Conservation (phyloP, 2,329 filamentous ascomycete genomes). For the Talaromyces sp. region DNA sequence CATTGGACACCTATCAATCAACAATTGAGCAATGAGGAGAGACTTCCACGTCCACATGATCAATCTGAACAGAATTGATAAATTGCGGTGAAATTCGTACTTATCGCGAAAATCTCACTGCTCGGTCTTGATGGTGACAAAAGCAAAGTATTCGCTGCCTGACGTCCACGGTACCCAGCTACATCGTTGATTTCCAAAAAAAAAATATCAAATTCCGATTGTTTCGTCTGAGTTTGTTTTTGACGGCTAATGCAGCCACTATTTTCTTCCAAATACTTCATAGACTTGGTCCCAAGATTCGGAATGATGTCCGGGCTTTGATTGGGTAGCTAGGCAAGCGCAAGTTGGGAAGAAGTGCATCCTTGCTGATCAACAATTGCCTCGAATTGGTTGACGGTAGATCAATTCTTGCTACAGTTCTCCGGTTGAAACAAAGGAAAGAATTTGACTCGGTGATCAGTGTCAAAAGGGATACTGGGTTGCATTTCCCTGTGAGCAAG, state of each 20-base stretch:
- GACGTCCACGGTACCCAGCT: not conserved
- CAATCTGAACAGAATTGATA: not conserved
- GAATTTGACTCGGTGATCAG: not conserved
- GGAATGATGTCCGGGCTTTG: conserved; percentile 23
- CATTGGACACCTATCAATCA: not conserved
- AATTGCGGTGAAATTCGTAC: not conserved
- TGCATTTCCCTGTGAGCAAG: conserved; percentile 19
- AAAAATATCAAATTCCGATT: not conserved
- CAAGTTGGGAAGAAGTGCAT: conserved; percentile 18
- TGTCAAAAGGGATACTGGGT: not conserved
- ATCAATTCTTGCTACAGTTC: not conserved
- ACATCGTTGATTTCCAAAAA: not conserved
- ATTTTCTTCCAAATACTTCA: conserved; percentile 28
- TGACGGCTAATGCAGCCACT: conserved; percentile 23
- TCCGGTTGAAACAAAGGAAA: conserved; percentile 5
- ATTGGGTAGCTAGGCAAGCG: conserved; percentile 20
- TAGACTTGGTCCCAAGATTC: conserved; percentile 27
- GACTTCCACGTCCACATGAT: not conserved
- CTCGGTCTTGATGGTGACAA: conserved; percentile 5
- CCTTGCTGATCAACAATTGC: conserved; percentile 21
- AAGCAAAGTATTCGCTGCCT: not conserved
- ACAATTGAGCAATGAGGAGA: not conserved
- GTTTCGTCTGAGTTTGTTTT: conserved; percentile 24
- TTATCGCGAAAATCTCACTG: not conserved
- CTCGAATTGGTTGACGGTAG: conserved; percentile 5